phyloP scores from a whole-genome alignment of 768 basidiomycete genomes.

The Pleurotus eryngii region DNA sequence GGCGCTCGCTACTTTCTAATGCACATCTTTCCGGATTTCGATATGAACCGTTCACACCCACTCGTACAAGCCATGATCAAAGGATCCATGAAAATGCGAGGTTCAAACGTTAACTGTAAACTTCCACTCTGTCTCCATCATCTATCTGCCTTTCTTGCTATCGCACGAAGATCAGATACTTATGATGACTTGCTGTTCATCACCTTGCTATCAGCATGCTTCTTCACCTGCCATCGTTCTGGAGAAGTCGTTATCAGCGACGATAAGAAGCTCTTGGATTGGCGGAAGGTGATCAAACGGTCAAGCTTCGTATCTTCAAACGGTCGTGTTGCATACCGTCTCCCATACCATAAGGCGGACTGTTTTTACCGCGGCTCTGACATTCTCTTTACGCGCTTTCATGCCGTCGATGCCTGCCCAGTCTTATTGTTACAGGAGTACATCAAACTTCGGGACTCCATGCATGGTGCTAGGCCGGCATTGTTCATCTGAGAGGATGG shows the following conservation, averaged over 20 bases:
- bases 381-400: slow-evolving; percentile 17
- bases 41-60: slow-evolving; percentile 12
- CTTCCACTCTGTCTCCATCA: slow-evolving; percentile 3
- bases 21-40: slow-evolving; percentile 21
- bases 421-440: neutral
- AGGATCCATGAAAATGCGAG: slow-evolving; percentile 14
- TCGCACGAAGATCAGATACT: neutral
- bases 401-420: neutral
- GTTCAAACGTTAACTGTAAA: slow-evolving; percentile 10
- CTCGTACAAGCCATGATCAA: slow-evolving; percentile 17
- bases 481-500: neutral
- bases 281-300: slow-evolving; percentile 23
- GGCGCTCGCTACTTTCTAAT: slow-evolving; percentile 21
- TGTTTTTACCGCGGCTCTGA: slow-evolving; percentile 23
- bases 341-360: slow-evolving; percentile 28
- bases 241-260: slow-evolving; percentile 19
- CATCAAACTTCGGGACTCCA: neutral
- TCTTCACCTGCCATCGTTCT: slow-evolving; percentile 25
- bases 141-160: neutral
- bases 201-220: neutral
- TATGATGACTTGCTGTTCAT: neutral
- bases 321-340: slow-evolving; percentile 15
- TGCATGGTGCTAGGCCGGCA: neutral
- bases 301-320: neutral
- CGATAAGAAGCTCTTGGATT: slow-evolving; percentile 15